Evolutionary conservation across 345 rosid species (phyloP), one percentile per base, ranked within the genome.

Genomic region (Citrus cavaleriei): DNA sequence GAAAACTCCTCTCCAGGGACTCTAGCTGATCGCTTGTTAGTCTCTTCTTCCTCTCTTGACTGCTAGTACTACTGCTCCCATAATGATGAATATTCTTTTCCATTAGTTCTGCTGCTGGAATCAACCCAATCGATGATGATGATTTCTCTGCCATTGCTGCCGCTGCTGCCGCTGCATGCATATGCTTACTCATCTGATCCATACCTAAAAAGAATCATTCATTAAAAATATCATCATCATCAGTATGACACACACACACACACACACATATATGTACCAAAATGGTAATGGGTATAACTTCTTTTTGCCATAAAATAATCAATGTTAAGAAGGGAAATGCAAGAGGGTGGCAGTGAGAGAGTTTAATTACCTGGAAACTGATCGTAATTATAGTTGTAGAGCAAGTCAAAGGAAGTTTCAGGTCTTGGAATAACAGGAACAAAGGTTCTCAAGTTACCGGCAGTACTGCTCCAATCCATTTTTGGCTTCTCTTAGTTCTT

Each of bases 1-100:
- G 95, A 75, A 95, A 95, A 83, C 94, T 88, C 78, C 86, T 89
- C 88, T 95, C 99, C 28, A 93, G 81, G 0, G 91, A 87, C 14
- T 89, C 93, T 32, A 93, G 66, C 83, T 95, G 99, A 42, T 85
- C 91, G 60, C 72, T 89, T 8, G 94, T 89, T 81, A 90, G 81
- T 85, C 88, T 85, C 88, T 90, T 95, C 85, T 93, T 93, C 92
- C 86, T 92, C 74, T 88, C 90, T 35, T 84, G 81, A 34, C 76
- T 68, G 19, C 22, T 18, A 1, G 22, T 54, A 5, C 58, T 54
- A 54, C 58, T 54, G 58, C 58, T 5, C 18, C 84, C 85, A 42
- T 71, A 87, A 16, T 46, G 51, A 73, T 49, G 55, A 35, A n/a
- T 86, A 54, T 22, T 87, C 88, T 82, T 91, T 64, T 88, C 90